Evolutionary conservation across 306 rosid species (phyloP), one percentile per base, ranked within the genome.

Genomic region (Citrullus colocynthis): DNA sequence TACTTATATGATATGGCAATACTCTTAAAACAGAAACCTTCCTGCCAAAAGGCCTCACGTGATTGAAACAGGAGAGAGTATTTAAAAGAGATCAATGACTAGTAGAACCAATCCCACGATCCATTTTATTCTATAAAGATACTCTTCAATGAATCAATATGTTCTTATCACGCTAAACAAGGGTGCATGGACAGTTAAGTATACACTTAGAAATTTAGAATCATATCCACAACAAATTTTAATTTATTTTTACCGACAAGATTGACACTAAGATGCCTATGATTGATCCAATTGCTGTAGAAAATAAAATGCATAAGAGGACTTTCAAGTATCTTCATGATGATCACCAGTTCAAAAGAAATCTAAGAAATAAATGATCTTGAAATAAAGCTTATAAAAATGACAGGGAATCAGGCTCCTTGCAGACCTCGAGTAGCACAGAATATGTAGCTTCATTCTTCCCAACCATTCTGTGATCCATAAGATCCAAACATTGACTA

Each of bases 361-460:
- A 28, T 48, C 39, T 48, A 71, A 71, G 75, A 13, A 24, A 71
- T n/a, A 24, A 49, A 21, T 49, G 65, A 69, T 63, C 55, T 39
- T 77, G 48, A 85, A 78, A 77, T 78, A 60, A 14, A 28, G 16
- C 18, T 5, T 32, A 73, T 44, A 45, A 24, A 70, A 54, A 73
- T 49, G 48, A 72, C 4, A 56, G 64, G 24, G 58, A 30, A 75
- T n/a, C 75, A 24, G 63, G 54, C n/a, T 14, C 52, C 78, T 76
- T 62, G 71, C 52, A 75, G 49, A 93, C 98, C 96, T 93, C 80
- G 74, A 94, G 93, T 81, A 93, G 90, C 83, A 85, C 85, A 15
- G 74, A 54, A 81, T 91, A 93, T 5, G 98, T 93, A 44, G 78
- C 81, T 85, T 93, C 93, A 87, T 87, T 87, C 88, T 83, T 90